Base-by-base conservation (phyloP, 164 flowering plant genomes). In the Magnolia kwangsiensis region DNA sequence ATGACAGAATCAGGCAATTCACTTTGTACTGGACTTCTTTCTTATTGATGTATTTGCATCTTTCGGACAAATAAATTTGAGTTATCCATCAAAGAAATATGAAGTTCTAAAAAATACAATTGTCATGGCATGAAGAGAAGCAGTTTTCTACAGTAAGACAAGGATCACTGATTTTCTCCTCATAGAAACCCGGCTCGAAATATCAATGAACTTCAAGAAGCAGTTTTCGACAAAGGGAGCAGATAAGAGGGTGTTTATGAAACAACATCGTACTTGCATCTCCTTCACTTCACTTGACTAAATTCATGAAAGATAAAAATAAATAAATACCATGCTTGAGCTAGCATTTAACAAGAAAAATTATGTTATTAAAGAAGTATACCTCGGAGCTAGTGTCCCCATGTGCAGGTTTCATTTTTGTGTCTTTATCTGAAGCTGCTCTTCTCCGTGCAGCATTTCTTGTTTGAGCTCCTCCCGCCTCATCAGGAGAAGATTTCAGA, bases 341-440 rank as follows among this genome's bases (percentile, higher is more conserved):
- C 4, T 27, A 66, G 16, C 69, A 66, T 66, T 14, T 23, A 68
- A 68, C 29, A 13, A 63, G 45, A 37, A 7, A 77, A 29, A 11
- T 9, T 2, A 24, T 24, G 67, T 59, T 27, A 50, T 23, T 24
- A n/a, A 7, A 73, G 70, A 50, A 63, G 23, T 68, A 27, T 86
- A 96, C 99, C 97, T 94, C 98, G 59, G 98, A 96, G 74, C 88
- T 92, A 45, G 94, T 84, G 67, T 90, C 97, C 67, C 84, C 93
- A 70, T 84, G 83, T 2, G 75, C 88, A 59, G 89, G 86, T 77
- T 90, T 90, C 87, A 86, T 74, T 71, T 85, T 91, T 64, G 93
- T 81, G 83, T 91, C 98, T 81, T 92, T 90, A 51, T 92, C 97
- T 45, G 88, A 75, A 78, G 92, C 88, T 59, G 97, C 96, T 76